Conservation (phyloP, 169 alveolate genomes). For the Eimeria brunetti region DNA sequence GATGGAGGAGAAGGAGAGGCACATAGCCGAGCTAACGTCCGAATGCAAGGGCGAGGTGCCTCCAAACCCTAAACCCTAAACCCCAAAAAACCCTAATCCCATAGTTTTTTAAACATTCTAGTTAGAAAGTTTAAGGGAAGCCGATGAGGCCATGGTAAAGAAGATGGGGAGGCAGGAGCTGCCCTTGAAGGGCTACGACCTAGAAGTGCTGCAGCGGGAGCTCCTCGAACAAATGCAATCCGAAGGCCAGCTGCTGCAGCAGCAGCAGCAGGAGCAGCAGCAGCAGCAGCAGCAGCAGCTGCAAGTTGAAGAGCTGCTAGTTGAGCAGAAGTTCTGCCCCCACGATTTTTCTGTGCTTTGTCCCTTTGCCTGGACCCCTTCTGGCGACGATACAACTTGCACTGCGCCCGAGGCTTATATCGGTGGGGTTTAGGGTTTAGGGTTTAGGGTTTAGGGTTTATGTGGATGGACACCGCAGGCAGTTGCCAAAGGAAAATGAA, state of each 20-base stretch:
- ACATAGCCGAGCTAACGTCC: neutral
- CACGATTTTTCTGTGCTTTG: neutral
- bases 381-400: neutral
- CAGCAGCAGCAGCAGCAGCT: constrained; percentile 73
- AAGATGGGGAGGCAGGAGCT: neutral
- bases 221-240: neutral
- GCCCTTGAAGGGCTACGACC: constrained; percentile 21
- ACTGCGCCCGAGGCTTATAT: constrained; percentile 15
- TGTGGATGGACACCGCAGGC: neutral
- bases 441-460: constrained; percentile 5
- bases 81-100: neutral
- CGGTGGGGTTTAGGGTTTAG: constrained; percentile 44
- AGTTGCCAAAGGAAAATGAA: neutral
- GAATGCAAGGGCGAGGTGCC: constrained; percentile 49
- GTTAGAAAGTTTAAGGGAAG: neutral
- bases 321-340: constrained; percentile 18
- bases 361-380: constrained; percentile 2
- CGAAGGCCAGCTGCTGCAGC: neutral
- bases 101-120: neutral
- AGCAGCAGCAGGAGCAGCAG: constrained; percentile 37
- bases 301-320: neutral
- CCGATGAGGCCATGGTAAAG: neutral
- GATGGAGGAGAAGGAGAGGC: constrained; percentile 10
- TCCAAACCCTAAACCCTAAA: constrained; percentile 3
- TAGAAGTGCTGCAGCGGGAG: constrained; percentile 14